Base-by-base conservation (phyloP, 1,284 basidiomycete species). In the Stygiomarasmius scandens region DNA sequence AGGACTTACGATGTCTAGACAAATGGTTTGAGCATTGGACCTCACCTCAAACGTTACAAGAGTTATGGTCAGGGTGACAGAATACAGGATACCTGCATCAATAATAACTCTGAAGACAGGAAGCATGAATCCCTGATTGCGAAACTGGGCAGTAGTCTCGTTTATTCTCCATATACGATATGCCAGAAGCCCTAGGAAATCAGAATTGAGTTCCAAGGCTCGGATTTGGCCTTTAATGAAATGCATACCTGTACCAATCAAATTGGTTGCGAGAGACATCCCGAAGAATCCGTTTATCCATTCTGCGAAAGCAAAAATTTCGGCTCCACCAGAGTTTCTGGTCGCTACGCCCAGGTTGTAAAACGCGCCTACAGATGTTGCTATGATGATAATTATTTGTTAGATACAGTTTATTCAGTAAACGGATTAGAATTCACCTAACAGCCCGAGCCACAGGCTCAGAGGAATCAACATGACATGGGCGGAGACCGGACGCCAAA, bases 281-380 rank as follows among this genome's bases (percentile, higher is more conserved):
- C 20, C 32, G n/a, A 49, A 55, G 54, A 49, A 55, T 5, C 45
- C 27, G 16, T 46, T 49, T 11, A 43, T 49, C 54, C 54, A 55
- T 32, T 47, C 23, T 49, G 20, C 32, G n/a, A 49, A 49, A 25
- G 16, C 38, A 20, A 41, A 49, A 1, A 36, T 49, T 11, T 24
- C 24, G 2, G 34, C 47, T 36, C 16, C 25, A 27, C 34, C 32
- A 14, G n/a, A 20, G 4, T 19, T 41, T 14, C 19, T 29, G 2
- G 45, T 32, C 20, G 45, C 23, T n/a, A 55, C 46, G n/a, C 27
- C 46, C 16, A 54, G n/a, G 19, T 41, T 20, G 29, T 32, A 22
- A 2, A 47, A 23, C 16, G 32, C 34, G 4, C 54, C 54, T 10
- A 49, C 23, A 23, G 25, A 32, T 12, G 46, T 49, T 5, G 47